These are phyloP conservation scores for Melampsora occidentalis DNA, from an alignment of 1,284 basidiomycete species.

Conservation along the genomic window DNA sequence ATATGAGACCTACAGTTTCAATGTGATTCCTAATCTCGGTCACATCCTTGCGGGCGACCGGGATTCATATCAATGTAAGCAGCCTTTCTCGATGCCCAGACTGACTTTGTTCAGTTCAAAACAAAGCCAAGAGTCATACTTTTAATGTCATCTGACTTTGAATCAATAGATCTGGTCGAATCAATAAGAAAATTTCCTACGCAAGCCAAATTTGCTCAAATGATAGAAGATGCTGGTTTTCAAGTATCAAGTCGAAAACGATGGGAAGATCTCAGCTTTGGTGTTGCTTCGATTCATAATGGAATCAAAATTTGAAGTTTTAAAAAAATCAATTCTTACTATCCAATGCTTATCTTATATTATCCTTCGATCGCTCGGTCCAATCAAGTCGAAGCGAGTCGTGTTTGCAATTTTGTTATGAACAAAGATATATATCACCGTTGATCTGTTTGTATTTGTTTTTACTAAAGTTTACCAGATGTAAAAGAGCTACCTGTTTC, in stretches of 20 bases:
- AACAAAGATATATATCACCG: too few relatives aligned
- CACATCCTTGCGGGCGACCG: constrained; percentile 94
- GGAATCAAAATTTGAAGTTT: constrained; percentile 49
- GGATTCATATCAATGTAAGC: constrained; percentile 72
- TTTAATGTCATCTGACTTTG: background rate
- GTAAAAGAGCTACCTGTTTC: too few relatives aligned
- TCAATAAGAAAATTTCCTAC: constrained; percentile 92
- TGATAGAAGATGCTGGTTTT: constrained; percentile 61
- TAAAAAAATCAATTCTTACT: background rate
- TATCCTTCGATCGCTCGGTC: too few relatives aligned
- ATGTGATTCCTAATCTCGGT: constrained; percentile 87
- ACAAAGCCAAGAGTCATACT: background rate
- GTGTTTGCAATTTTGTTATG: too few relatives aligned
- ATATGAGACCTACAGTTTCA: constrained; percentile 96
- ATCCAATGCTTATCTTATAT: too few relatives aligned
- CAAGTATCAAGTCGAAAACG: constrained; percentile 45
- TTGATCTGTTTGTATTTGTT: too few relatives aligned
- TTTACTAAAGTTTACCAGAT: too few relatives aligned
- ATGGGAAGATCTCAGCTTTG: constrained; percentile 51
- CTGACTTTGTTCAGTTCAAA: background rate
- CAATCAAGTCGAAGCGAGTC: too few relatives aligned
- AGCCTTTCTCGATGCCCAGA: too few relatives aligned
- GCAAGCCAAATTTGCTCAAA: constrained; percentile 81
- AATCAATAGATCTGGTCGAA: constrained; percentile 76
- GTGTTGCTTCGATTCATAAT: constrained; percentile 51